Evolutionary conservation across 495 filamentous ascomycete genomes (phyloP).

Genomic region (Melanomma pulvis-pyrius): DNA sequence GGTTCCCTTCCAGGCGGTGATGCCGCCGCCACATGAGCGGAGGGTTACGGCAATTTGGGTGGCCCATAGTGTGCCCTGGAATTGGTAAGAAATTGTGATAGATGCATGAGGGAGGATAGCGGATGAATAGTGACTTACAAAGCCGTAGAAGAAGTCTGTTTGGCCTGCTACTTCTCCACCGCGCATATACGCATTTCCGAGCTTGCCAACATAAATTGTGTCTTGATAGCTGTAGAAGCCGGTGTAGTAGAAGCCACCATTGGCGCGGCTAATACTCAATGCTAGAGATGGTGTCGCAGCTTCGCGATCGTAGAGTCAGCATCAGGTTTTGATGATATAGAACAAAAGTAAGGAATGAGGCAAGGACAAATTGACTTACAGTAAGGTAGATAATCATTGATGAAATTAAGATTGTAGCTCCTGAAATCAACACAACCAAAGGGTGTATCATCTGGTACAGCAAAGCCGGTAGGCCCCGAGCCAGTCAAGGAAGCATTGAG

Average conservation of each 20-base stretch:
- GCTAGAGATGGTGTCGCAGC: constrained; percentile 59
- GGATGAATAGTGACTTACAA: too few species aligned
- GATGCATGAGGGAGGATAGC: too few species aligned
- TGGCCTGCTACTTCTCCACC: constrained; percentile 59
- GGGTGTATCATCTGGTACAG: constrained; percentile 59
- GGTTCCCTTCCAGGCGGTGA: constrained; percentile 68
- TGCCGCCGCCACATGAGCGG: constrained; percentile 61
- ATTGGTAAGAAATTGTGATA: too few species aligned
- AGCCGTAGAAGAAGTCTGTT: constrained; percentile 53
- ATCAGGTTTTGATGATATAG: constrained; percentile 42
- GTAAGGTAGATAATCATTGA: constrained; percentile 57
- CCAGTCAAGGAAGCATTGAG: constrained; percentile 60
- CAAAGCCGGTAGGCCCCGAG: constrained; percentile 57
- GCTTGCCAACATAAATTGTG: constrained; percentile 66
- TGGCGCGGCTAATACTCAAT: constrained; percentile 57
- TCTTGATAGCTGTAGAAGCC: constrained; percentile 64
- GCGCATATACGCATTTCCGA: constrained; percentile 63
- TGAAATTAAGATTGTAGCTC: constrained; percentile 63
- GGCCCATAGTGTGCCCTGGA: too few species aligned
- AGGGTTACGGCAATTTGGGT: constrained; percentile 53
- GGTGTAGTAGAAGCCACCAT: constrained; percentile 62
- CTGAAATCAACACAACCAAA: constrained; percentile 62
- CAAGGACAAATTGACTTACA: too few species aligned
- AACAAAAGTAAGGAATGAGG: too few species aligned
- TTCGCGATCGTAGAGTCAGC: too few species aligned